A percentile compares a stretch with the other conserved stretches of the same genome.
These are phyloP conservation scores for Cymbopogon flexuosus DNA, from an alignment of 202 grass and related monocot genomes.

Conservation along the genomic window DNA sequence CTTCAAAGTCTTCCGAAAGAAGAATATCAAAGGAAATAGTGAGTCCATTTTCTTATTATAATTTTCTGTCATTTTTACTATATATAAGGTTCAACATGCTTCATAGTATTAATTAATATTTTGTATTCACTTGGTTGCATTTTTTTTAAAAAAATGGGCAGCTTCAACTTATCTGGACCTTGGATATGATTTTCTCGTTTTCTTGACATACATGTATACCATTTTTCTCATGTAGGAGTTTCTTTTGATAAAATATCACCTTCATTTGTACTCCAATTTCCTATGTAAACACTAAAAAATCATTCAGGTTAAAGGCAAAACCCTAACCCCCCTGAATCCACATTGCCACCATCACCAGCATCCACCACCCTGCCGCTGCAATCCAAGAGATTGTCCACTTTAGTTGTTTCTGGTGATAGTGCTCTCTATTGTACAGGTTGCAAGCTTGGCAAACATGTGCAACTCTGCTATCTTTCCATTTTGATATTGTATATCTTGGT, in stretches of 20 bases:
- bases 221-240: neutral
- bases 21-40: constrained; percentile 37
- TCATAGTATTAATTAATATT: neutral
- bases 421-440: too few species aligned
- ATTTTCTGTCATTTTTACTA: neutral
- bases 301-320: neutral
- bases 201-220: neutral
- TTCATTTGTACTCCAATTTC: neutral
- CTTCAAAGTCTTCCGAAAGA: constrained; percentile 35
- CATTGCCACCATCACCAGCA: neutral
- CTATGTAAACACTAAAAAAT: neutral
- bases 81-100: neutral
- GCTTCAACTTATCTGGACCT: neutral
- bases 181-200: neutral
- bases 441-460: too few species aligned
- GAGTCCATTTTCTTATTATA: constrained; percentile 29
- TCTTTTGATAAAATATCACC: neutral
- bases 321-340: neutral
- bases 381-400: neutral
- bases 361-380: neutral
- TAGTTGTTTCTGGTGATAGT: too few species aligned
- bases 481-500: too few species aligned
- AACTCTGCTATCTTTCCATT: too few species aligned
- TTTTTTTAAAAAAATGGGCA: neutral
- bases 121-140: neutral